phyloP scores from a whole-genome alignment of 257 asterid species.

The Solanum peruvianum region DNA sequence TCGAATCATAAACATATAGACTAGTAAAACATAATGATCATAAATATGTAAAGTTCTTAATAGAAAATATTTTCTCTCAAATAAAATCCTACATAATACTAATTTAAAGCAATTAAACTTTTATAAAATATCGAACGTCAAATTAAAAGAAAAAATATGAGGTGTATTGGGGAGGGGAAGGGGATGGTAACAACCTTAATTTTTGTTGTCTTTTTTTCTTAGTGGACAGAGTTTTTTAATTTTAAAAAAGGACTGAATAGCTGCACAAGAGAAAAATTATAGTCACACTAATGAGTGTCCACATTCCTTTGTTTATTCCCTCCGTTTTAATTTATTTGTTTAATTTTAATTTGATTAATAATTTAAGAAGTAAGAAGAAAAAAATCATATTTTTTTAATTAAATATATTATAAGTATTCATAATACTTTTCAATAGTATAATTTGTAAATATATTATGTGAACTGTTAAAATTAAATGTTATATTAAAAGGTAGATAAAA shows the following conservation, averaged over 20 bases:
- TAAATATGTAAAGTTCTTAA: too few species aligned
- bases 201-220: background rate
- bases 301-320: background rate
- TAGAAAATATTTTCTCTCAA: too few species aligned
- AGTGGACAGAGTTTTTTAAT: background rate
- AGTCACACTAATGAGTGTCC: background rate
- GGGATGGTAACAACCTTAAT: background rate
- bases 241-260: background rate
- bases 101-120: too few species aligned
- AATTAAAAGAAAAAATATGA: background rate
- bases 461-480: too few species aligned
- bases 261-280: background rate
- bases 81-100: too few species aligned
- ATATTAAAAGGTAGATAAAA: background rate
- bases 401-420: background rate
- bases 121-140: background rate
- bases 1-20: too few species aligned
- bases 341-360: background rate
- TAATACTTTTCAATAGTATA: background rate
- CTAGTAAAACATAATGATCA: background rate
- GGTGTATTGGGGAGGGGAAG: background rate
- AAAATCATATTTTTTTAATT: background rate
- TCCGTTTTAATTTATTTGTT: background rate
- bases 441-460: too few species aligned
- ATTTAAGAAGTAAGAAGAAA: too few species aligned